Conservation (phyloP, 1,284 basidiomycete species). For the Pascua sp. region DNA sequence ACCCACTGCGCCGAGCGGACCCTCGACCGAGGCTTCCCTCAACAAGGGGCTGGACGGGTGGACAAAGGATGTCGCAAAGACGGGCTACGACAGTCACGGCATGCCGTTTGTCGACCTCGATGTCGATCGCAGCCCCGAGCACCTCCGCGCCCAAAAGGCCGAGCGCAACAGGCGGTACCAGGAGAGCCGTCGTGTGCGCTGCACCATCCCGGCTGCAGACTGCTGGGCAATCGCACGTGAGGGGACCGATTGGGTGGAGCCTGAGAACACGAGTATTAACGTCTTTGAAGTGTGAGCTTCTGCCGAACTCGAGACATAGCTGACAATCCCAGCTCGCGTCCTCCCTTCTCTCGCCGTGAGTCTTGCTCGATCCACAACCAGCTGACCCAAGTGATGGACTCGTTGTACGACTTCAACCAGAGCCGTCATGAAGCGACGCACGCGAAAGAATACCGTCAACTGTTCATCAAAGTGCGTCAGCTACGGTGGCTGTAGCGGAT, state of each 20-base stretch:
- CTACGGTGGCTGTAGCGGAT: too few relatives aligned
- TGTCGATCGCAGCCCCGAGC: neutral
- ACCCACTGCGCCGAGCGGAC: too few relatives aligned
- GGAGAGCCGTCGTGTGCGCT: neutral
- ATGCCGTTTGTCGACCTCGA: conserved; percentile 2
- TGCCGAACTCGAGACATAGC: neutral
- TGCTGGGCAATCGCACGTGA: conserved; percentile 34
- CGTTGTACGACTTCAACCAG: conserved; percentile 29
- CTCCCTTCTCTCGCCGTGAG: conserved; percentile 37
- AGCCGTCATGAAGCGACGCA: conserved; percentile 20
- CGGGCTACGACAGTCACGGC: conserved; percentile 8
- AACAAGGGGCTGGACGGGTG: conserved; percentile 7
- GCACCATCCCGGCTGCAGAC: conserved; percentile 14
- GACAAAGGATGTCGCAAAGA: neutral
- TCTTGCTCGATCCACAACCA: neutral
- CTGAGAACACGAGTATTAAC: conserved; percentile 18
- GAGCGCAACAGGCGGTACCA: neutral
- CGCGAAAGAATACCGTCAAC: neutral
- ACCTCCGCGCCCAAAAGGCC: neutral
- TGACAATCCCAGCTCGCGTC: conserved; percentile 19
- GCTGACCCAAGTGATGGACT: conserved; percentile 28
- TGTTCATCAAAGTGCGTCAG: neutral
- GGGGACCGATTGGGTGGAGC: conserved; percentile 27
- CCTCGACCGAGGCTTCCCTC: neutral
- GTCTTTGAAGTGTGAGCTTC: conserved; percentile 25